Evolutionary conservation across 2,329 filamentous ascomycete genomes (phyloP).

Genomic region (Endocalyx cinctus): DNA sequence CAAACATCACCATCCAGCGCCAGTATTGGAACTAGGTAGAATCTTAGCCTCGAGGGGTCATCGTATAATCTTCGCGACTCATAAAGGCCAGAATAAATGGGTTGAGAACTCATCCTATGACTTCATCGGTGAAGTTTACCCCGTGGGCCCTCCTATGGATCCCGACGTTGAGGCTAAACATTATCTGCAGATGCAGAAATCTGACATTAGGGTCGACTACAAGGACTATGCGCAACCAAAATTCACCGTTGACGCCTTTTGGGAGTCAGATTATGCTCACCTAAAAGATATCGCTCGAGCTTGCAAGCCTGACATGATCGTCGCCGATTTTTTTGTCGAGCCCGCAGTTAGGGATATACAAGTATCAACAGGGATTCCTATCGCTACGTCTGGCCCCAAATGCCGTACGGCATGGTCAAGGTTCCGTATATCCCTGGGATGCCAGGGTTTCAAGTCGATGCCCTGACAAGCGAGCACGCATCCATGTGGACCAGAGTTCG

Average conservation of each 20-base stretch:
- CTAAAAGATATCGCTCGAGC: conserved; percentile 18
- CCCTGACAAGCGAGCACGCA: conserved; percentile 33
- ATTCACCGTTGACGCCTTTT: conserved; percentile 32
- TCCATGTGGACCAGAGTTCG: conserved; percentile 32
- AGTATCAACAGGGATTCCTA: conserved; percentile 30
- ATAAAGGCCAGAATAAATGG: conserved; percentile 32
- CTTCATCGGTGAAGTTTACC: conserved; percentile 27
- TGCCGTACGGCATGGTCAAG: conserved; percentile 33
- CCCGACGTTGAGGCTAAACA: conserved; percentile 26
- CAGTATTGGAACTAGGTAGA: conserved; percentile 31
- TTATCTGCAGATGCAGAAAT: conserved; percentile 30
- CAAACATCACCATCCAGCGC: conserved; percentile 18
- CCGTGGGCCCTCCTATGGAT: conserved; percentile 25
- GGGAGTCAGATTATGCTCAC: conserved; percentile 25
- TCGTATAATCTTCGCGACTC: conserved; percentile 33
- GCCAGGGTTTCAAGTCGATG: conserved; percentile 36
- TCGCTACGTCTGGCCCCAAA: conserved; percentile 37
- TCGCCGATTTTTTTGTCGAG: conserved; percentile 41
- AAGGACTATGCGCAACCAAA: conserved; percentile 30
- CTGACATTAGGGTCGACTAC: conserved; percentile 28
- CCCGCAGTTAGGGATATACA: conserved; percentile 36
- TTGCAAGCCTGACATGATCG: conserved; percentile 32
- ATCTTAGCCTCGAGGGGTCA: conserved; percentile 30
- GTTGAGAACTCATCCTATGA: conserved; percentile 18
- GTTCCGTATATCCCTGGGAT: conserved; percentile 36